These are phyloP conservation scores for Cryptosporidium sp. DNA, from an alignment of 169 alveolate species.

Conservation along the genomic window DNA sequence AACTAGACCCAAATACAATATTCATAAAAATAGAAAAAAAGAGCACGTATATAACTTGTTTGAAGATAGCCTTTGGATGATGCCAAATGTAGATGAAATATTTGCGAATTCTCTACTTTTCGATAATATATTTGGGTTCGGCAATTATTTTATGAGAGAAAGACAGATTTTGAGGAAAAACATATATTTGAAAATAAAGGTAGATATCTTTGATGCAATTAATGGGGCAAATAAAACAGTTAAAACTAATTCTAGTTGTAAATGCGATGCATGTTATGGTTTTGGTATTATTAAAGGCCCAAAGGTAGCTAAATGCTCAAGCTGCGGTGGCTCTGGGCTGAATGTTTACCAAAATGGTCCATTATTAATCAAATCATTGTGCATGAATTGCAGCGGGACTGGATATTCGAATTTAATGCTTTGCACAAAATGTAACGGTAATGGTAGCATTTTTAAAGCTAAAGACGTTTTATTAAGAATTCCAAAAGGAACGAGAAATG, in stretches of 20 bases:
- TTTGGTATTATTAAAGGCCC: constrained; percentile 84
- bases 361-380: constrained; percentile 4
- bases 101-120: constrained; percentile 75
- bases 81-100: constrained; percentile 88
- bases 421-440: constrained; percentile 88
- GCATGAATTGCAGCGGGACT: constrained; percentile 74
- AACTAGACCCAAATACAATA: constrained; percentile 79
- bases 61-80: constrained; percentile 84
- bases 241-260: constrained; percentile 56
- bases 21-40: constrained; percentile 72
- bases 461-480: constrained; percentile 81
- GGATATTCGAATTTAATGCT: constrained; percentile 84
- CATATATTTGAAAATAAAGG: constrained; percentile 82
- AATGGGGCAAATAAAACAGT: constrained; percentile 84
- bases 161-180: constrained; percentile 82
- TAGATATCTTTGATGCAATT: constrained; percentile 88
- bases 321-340: constrained; percentile 86
- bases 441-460: constrained; percentile 84
- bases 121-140: neutral
- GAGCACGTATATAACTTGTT: constrained; percentile 54
- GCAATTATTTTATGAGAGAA: neutral
- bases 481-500: constrained; percentile 88
- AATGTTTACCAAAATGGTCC: neutral
- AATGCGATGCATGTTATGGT: constrained; percentile 86
- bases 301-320: constrained; percentile 82